Percentiles rank a stretch among this genome's conserved stretches.
These are phyloP conservation scores for Ogataea siamensis DNA, from an alignment of 805 yeast genomes.

Conservation along the genomic window DNA sequence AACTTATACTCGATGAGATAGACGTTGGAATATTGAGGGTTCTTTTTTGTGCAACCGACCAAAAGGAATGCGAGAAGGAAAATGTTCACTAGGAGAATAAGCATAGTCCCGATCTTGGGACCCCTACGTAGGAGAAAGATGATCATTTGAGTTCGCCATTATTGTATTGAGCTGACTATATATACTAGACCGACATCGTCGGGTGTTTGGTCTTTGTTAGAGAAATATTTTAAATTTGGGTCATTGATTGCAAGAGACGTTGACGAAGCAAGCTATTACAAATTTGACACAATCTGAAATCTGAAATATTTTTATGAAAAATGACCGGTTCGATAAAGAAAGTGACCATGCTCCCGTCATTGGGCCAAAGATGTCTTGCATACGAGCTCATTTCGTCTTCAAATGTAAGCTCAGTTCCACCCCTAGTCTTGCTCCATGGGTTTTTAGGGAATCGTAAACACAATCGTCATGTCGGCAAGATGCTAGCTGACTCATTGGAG, in stretches of 20 bases:
- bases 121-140: slow-evolving; percentile 31
- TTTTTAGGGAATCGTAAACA: slow-evolving; percentile 78
- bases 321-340: slow-evolving; percentile 3
- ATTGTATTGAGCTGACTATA: too few species aligned
- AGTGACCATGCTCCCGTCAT: not conserved
- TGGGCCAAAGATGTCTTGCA: slow-evolving; percentile 5
- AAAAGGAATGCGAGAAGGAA: slow-evolving; percentile 54
- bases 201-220: too few species aligned
- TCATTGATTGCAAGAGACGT: too few species aligned
- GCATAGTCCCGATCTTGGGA: slow-evolving; percentile 42
- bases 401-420: slow-evolving; percentile 34
- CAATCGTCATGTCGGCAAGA: slow-evolving; percentile 70
- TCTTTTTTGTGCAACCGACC: slow-evolving; percentile 49
- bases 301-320: not conserved
- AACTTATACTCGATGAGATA: slow-evolving; percentile 49
- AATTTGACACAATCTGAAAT: not conserved
- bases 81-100: slow-evolving; percentile 45
- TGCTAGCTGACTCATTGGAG: slow-evolving; percentile 42
- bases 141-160: too few species aligned
- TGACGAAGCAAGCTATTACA: too few species aligned
- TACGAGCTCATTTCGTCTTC: slow-evolving; percentile 13
- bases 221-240: too few species aligned
- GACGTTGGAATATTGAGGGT: slow-evolving; percentile 44
- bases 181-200: too few species aligned
- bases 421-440: slow-evolving; percentile 83